Evolutionary conservation across 2,329 filamentous ascomycete genomes (phyloP).

Genomic region (Aspergillus versicolor): DNA sequence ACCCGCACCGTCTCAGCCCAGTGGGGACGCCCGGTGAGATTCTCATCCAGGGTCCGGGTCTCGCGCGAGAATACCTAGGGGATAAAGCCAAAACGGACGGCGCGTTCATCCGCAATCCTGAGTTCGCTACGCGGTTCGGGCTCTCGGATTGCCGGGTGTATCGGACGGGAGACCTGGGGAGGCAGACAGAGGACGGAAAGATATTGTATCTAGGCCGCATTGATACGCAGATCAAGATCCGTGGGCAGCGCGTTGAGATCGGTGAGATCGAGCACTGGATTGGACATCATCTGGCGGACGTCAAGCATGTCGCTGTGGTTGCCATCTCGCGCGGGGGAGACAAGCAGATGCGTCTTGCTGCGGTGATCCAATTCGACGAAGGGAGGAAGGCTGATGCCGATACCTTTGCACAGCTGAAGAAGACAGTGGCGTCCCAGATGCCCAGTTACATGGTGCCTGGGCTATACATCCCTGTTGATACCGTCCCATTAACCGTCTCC

Average conservation of each 20-base stretch:
- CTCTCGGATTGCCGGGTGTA: not conserved
- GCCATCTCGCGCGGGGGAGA: not conserved
- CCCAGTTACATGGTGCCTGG: not conserved
- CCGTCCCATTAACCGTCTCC: not conserved
- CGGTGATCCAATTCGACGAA: not conserved
- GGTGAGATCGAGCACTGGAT: not conserved
- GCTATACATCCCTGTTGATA: not conserved
- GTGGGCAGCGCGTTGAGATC: not conserved
- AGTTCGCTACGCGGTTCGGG: not conserved
- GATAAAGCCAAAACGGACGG: not conserved
- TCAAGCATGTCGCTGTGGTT: not conserved
- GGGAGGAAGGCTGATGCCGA: not conserved
- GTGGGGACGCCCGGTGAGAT: not conserved
- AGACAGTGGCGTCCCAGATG: not conserved
- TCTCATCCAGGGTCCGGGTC: not conserved
- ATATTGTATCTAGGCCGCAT: not conserved
- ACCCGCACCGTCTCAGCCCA: not conserved
- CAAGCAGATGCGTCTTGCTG: not conserved
- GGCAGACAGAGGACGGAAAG: not conserved
- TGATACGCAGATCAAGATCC: not conserved
- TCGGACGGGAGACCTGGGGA: not conserved
- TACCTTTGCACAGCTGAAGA: not conserved
- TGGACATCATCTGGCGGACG: not conserved
- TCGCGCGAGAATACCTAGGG: not conserved
- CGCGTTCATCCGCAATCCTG: not conserved